Percentiles rank a stretch among this genome's conserved stretches.
Evolutionary conservation across 2,329 filamentous ascomycete genomes (phyloP).

Genomic region (Cladosporium halotolerans): DNA sequence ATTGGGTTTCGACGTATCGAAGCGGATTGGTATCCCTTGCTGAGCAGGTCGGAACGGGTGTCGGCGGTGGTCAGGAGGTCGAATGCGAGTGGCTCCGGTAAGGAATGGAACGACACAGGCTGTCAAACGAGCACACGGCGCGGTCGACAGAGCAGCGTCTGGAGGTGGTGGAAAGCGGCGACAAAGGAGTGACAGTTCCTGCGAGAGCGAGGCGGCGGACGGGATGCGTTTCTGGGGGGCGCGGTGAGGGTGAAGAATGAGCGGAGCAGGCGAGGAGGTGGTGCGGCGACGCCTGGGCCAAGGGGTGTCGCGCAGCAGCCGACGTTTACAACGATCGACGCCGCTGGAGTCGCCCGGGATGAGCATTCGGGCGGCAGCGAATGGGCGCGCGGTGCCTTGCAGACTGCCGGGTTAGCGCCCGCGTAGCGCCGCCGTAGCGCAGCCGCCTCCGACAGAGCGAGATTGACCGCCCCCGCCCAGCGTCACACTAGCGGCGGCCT

Average conservation of each 20-base stretch:
- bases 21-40: constrained; percentile 2
- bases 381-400: neutral
- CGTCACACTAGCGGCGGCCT: no score
- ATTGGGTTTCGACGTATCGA: neutral
- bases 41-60: neutral
- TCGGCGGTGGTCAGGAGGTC: no score
- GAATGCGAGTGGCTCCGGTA: neutral
- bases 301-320: constrained; percentile 5
- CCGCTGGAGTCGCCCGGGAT: constrained; percentile 1
- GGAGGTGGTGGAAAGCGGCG: constrained; percentile 1
- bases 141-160: constrained; percentile 7
- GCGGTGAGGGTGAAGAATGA: constrained; percentile 10
- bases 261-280: neutral
- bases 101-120: constrained; percentile 9
- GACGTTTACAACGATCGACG: constrained; percentile 9
- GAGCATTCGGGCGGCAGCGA: neutral
- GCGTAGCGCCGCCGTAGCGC: neutral
- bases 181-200: constrained; percentile 3
- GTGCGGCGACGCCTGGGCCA: neutral
- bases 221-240: constrained; percentile 4
- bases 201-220: neutral
- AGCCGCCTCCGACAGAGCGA: no score
- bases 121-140: constrained; percentile 4
- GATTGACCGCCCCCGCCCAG: no score
- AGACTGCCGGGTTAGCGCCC: neutral